These are phyloP conservation scores for Antrodiella citrinella DNA, from an alignment of 768 basidiomycete genomes.

Conservation along the genomic window DNA sequence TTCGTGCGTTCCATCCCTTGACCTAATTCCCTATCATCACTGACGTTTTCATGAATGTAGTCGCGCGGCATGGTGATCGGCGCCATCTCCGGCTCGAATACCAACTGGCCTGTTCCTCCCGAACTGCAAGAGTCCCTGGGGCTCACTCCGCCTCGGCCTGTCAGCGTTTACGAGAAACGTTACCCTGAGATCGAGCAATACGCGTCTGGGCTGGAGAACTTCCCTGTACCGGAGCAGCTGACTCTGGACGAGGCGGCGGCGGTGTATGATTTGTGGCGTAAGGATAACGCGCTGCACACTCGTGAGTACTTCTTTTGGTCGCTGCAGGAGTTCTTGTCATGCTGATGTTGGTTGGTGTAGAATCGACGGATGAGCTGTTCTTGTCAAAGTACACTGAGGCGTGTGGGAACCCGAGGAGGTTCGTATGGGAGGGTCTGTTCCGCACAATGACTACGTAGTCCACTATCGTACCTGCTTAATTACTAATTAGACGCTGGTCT, in stretches of 20 bases:
- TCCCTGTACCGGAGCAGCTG: conserved; percentile 50
- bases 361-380: conserved; percentile 60
- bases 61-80: conserved; percentile 64
- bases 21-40: neutral
- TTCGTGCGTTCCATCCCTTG: conserved; percentile 31
- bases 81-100: conserved; percentile 56
- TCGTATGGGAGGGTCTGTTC: conserved; percentile 39
- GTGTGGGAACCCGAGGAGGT: conserved; percentile 71
- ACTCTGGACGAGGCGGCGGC: conserved; percentile 61
- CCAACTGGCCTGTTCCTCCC: conserved; percentile 46
- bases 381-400: conserved; percentile 72
- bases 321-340: no score
- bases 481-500: no score
- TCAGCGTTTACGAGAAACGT: conserved; percentile 51
- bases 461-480: no score
- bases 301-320: conserved; percentile 7
- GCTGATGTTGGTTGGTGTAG: conserved; percentile 23
- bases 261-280: conserved; percentile 72
- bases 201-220: conserved; percentile 41
- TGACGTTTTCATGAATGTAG: conserved; percentile 39
- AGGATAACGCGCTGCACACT: conserved; percentile 46
- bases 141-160: conserved; percentile 32
- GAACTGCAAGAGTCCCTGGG: conserved; percentile 60
- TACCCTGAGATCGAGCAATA: conserved; percentile 42
- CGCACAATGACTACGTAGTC: conserved; percentile 13